Percentiles rank a stretch among this genome's conserved stretches.
Evolutionary conservation across 1,284 basidiomycete genomes (phyloP).

Genomic region (Rhodotorula sp.): DNA sequence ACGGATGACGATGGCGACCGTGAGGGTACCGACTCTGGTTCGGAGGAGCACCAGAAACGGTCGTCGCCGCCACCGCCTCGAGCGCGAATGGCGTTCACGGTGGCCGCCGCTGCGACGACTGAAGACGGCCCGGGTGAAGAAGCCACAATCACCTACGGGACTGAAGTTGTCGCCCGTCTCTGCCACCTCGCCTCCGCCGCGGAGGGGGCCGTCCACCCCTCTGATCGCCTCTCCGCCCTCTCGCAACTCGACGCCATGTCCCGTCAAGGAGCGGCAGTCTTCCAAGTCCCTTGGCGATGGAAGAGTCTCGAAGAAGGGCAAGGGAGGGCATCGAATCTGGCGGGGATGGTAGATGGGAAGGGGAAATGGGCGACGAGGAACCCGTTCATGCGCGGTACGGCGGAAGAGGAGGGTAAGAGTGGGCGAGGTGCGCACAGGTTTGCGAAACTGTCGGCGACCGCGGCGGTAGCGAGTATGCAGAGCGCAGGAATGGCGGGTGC

Average conservation of each 20-base stretch:
- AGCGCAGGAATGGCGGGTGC: no score
- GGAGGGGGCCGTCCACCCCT: neutral
- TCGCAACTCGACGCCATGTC: neutral
- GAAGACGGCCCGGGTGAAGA: neutral
- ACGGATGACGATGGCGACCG: neutral
- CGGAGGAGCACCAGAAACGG: neutral
- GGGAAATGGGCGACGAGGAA: neutral
- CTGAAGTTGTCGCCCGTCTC: neutral
- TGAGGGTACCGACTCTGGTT: no score
- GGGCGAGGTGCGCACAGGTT: neutral
- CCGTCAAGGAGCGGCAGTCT: neutral
- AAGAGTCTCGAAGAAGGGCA: slow-evolving; percentile 1
- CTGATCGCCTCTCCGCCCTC: neutral
- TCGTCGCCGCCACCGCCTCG: neutral
- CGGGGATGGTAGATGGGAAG: neutral
- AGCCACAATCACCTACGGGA: neutral
- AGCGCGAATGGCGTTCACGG: neutral
- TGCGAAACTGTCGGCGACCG: neutral
- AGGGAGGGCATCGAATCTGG: neutral
- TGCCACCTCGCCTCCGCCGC: neutral
- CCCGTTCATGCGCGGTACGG: neutral
- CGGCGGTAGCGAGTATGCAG: no score
- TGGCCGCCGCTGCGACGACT: neutral
- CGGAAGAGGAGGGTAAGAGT: neutral
- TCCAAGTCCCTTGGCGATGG: neutral